Evolutionary conservation across 768 basidiomycete species (phyloP).

Genomic region (Lyophyllum decastes): DNA sequence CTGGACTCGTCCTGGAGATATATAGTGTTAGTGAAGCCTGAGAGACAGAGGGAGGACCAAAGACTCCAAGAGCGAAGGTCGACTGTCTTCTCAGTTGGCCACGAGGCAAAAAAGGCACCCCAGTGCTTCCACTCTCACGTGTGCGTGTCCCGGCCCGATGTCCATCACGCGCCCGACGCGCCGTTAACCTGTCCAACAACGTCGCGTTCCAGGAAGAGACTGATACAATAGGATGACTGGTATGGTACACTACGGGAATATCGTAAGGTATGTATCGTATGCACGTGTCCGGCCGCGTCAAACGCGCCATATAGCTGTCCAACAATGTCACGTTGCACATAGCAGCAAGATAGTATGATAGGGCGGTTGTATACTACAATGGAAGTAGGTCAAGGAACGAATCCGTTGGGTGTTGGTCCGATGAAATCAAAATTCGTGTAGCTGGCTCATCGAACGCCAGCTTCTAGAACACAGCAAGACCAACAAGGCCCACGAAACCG

Average conservation of each 20-base stretch:
- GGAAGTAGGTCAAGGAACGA: not conserved
- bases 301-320: not conserved
- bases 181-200: not conserved
- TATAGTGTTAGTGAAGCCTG: conserved; percentile 10
- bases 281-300: not conserved
- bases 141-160: conserved; percentile 8
- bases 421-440: not conserved
- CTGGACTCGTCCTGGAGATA: conserved; percentile 3
- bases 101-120: conserved; percentile 16
- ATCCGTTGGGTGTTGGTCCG: conserved; percentile 4
- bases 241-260: not conserved
- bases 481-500: conserved; percentile 51
- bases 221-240: not conserved
- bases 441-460: not conserved
- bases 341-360: not conserved
- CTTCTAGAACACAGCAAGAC: conserved; percentile 46
- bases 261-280: not conserved
- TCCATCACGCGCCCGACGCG: too few relatives aligned
- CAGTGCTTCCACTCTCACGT: conserved; percentile 16
- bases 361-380: not conserved
- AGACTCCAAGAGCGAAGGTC: conserved; percentile 1
- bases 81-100: conserved; percentile 5
- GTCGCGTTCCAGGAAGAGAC: not conserved
- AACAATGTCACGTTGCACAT: not conserved
- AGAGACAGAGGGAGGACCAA: conserved; percentile 2